Percentiles rank a stretch among this genome's conserved stretches.
These are phyloP conservation scores for Coemansia sp. DNA, from an alignment of 192 early-diverging fungal species.

Conservation along the genomic window DNA sequence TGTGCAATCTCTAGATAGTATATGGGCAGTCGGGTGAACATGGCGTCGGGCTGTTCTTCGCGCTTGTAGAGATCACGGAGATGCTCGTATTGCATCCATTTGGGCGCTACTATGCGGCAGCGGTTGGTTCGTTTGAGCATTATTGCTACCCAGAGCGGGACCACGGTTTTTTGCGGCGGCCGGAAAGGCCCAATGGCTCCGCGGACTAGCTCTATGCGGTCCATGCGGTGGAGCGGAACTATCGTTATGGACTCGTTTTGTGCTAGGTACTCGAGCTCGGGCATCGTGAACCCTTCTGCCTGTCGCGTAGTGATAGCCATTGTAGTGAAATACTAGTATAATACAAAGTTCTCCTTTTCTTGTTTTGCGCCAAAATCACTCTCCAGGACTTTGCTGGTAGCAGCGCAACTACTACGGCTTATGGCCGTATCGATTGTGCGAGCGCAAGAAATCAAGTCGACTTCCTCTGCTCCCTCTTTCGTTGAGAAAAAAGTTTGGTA, in stretches of 20 bases:
- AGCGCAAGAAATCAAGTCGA: not conserved
- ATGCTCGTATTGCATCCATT: slow-evolving; percentile 79
- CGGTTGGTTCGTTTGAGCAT: slow-evolving; percentile 79
- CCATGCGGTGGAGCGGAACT: slow-evolving; percentile 71
- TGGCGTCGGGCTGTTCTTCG: slow-evolving; percentile 64
- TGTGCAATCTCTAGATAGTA: slow-evolving; percentile 84
- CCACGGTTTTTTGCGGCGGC: slow-evolving; percentile 72
- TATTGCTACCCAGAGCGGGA: slow-evolving; percentile 89
- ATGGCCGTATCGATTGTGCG: not conserved
- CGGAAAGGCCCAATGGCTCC: slow-evolving; percentile 78
- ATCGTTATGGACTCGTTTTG: slow-evolving; percentile 77
- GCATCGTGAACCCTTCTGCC: slow-evolving; percentile 65
- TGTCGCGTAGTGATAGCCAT: slow-evolving; percentile 49
- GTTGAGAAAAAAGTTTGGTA: not conserved
- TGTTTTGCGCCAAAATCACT: not conserved
- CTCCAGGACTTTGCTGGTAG: not conserved
- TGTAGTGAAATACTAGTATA: not conserved
- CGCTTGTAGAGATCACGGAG: slow-evolving; percentile 64
- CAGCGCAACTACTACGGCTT: not conserved
- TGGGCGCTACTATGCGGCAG: slow-evolving; percentile 77
- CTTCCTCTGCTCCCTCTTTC: slow-evolving; percentile 1
- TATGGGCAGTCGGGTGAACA: slow-evolving; percentile 76
- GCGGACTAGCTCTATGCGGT: slow-evolving; percentile 70
- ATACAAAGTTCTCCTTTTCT: not conserved
- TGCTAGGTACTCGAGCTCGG: slow-evolving; percentile 86